phyloP scores from a whole-genome alignment of 192 early-diverging fungal species.

The Coemansia sp. region DNA sequence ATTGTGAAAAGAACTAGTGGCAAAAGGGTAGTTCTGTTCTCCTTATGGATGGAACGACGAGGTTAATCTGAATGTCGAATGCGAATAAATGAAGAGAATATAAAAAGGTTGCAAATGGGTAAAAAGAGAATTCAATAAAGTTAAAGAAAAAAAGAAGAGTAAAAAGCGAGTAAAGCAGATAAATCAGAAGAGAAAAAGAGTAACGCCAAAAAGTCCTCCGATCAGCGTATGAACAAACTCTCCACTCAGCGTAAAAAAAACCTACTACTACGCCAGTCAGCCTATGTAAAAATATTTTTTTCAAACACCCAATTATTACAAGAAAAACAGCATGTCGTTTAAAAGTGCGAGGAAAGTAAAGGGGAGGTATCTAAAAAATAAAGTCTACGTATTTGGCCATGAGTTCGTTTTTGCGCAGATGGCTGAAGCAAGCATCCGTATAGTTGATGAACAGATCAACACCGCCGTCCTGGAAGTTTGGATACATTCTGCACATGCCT shows the following conservation, averaged over 20 bases:
- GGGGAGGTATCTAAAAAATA: slow-evolving; percentile 19
- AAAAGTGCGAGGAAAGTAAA: not conserved
- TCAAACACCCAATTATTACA: not conserved
- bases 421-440: slow-evolving; percentile 25
- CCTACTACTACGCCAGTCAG: too few species aligned
- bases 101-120: not conserved
- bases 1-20: not conserved
- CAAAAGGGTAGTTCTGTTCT: not conserved
- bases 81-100: slow-evolving; percentile 2
- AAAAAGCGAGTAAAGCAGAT: not conserved
- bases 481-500: slow-evolving; percentile 33
- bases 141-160: slow-evolving; percentile 6
- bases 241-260: too few species aligned
- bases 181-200: not conserved
- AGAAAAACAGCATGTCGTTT: not conserved
- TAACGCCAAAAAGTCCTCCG: not conserved
- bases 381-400: slow-evolving; percentile 34
- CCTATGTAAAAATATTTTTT: not conserved
- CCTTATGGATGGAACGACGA: not conserved
- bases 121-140: slow-evolving; percentile 3
- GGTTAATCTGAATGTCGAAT: slow-evolving; percentile 1
- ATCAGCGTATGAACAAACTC: too few species aligned
- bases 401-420: slow-evolving; percentile 12
- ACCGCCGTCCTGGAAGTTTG: slow-evolving; percentile 46
- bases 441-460: slow-evolving; percentile 45